Evolutionary conservation across 345 rosid species (phyloP), one percentile per base, ranked within the genome.

Genomic region (Pistacia integerrima): DNA sequence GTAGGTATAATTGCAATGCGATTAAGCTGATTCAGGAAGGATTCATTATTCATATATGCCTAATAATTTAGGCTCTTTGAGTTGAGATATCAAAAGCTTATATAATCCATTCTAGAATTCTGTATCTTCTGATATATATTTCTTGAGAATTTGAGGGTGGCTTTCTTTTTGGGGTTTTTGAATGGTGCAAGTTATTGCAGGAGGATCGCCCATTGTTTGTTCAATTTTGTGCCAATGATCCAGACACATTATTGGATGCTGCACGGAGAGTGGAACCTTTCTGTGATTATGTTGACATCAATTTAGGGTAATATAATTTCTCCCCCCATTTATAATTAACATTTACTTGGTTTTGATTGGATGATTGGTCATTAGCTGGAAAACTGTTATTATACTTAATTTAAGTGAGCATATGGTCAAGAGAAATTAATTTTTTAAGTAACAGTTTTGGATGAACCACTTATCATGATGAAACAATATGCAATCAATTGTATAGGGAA

Each of bases 211-310:
- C 98, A 0, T 84, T 96, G 66, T 91, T 92, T 80, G 99, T 96
- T 63, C 99, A 96, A 82, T 96, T 96, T 81, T 93, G 99, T 82
- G 98, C 93, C 46, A 96, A 96, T 83, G 97, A 96, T 80, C 99
- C 97, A 20, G 92, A 90, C 72, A 82, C 65, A 3, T 69, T 96
- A 25, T 80, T 96, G 74, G 90, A 88, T 76, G 99, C 99, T 81
- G 98, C 98, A 8, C 77, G 80, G 78, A 86, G 87, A 79, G 99
- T 93, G 62, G 93, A 90, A 58, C 84, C 94, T 74, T 81, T 82
- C 71, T 96, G 97, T 44, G 99, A 96, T 81, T 96, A 93, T 80
- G 91, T 96, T 54, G 99, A 96, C 74, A 93, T 93, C 78, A 93
- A 96, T 85, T 85, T 96, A 69, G 99, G 98, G 98, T 96, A 88